phyloP scores from a whole-genome alignment of 306 rosid species.

The Inga laurina region DNA sequence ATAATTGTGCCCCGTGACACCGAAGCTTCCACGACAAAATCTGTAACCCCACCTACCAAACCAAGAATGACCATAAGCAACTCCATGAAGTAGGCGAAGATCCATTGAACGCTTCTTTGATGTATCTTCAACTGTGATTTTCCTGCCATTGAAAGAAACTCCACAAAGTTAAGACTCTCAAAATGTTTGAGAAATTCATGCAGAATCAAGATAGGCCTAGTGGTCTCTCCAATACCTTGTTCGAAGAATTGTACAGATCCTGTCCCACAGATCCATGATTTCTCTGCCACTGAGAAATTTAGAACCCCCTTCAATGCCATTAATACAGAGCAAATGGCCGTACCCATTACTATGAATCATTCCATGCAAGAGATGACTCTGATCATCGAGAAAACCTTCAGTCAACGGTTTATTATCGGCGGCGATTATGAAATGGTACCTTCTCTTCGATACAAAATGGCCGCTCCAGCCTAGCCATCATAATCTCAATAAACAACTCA shows the following conservation, averaged over 20 bases:
- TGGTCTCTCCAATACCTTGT: constrained; percentile 49
- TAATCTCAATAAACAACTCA: background rate
- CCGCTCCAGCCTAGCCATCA: constrained; percentile 81
- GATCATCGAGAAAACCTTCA: constrained; percentile 54
- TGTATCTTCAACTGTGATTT: constrained; percentile 67
- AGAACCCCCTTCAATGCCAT: constrained; percentile 88
- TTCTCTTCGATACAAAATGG: constrained; percentile 74
- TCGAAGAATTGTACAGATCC: constrained; percentile 66
- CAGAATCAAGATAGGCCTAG: background rate
- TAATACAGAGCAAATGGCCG: constrained; percentile 79
- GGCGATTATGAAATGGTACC: constrained; percentile 81
- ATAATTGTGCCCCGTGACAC: constrained; percentile 58
- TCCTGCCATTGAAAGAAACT: constrained; percentile 47
- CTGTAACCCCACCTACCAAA: constrained; percentile 90
- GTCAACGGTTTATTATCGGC: constrained; percentile 61
- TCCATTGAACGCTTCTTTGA: constrained; percentile 79
- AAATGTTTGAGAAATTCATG: background rate
- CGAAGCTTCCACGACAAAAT: constrained; percentile 78
- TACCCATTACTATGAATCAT: constrained; percentile 76
- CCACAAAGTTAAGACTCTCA: background rate
- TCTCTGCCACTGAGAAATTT: constrained; percentile 72
- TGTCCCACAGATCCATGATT: constrained; percentile 88
- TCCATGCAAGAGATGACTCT: constrained; percentile 76
- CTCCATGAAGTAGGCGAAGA: constrained; percentile 84
- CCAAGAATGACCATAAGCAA: constrained; percentile 90